Evolutionary conservation across 176 grass and related monocot species (phyloP).

Genomic region (Bothriochloa decipiens): DNA sequence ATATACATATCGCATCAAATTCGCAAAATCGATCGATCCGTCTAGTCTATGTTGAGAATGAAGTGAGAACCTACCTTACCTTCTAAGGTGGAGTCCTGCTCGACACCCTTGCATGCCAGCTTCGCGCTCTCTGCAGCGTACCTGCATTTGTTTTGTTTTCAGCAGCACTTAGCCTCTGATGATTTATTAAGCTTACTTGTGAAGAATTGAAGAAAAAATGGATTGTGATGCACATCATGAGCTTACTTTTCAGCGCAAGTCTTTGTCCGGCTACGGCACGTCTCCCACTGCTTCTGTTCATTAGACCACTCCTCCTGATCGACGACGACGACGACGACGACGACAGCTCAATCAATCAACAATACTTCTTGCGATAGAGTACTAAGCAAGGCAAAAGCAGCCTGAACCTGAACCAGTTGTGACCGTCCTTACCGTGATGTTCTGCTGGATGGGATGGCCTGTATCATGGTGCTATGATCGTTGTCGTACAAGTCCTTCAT

Average conservation of each 20-base stretch:
- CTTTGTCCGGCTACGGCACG: slow-evolving; percentile 41
- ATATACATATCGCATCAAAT: background rate
- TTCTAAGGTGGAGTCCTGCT: slow-evolving; percentile 53
- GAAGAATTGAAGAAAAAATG: background rate
- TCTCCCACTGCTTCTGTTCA: slow-evolving; percentile 59
- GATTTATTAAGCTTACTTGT: background rate
- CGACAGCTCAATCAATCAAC: slow-evolving; percentile 49
- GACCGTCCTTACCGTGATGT: slow-evolving; percentile 68
- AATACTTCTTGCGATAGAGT: no score
- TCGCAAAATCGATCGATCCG: background rate
- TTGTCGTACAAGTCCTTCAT: slow-evolving; percentile 80
- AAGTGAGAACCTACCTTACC: slow-evolving; percentile 17
- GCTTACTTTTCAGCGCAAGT: slow-evolving; percentile 55
- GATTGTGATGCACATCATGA: background rate
- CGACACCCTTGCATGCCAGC: slow-evolving; percentile 53
- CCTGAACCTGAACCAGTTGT: background rate
- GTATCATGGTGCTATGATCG: slow-evolving; percentile 62
- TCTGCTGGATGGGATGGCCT: slow-evolving; percentile 66
- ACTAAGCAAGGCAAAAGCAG: background rate
- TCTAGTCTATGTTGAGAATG: background rate
- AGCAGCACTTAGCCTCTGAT: background rate
- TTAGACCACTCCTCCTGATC: slow-evolving; percentile 54
- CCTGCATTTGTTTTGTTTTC: slow-evolving; percentile 30
- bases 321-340: no score
- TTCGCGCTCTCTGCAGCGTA: slow-evolving; percentile 56